Evolutionary conservation across 495 filamentous ascomycete species (phyloP).

Genomic region (Neurospora tetrasperma): DNA sequence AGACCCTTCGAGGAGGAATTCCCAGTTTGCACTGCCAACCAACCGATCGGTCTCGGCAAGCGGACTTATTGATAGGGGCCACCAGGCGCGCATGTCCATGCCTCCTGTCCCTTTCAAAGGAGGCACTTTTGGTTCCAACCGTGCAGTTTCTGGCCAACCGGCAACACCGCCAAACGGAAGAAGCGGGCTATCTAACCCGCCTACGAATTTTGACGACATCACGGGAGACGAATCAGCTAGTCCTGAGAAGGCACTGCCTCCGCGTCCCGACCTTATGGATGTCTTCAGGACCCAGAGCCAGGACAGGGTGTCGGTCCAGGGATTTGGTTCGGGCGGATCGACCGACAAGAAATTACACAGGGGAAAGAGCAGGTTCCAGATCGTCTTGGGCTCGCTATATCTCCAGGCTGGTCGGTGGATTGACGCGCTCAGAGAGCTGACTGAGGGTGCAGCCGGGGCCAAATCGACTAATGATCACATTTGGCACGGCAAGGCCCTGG

Average conservation of each 20-base stretch:
- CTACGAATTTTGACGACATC: constrained; percentile 66
- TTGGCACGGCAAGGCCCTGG: constrained; percentile 94
- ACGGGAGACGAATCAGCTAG: constrained; percentile 24
- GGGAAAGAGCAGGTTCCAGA: constrained; percentile 67
- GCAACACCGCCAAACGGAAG: constrained; percentile 41
- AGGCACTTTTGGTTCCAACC: constrained; percentile 26
- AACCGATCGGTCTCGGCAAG: constrained; percentile 41
- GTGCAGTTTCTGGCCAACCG: constrained; percentile 40
- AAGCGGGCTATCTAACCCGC: constrained; percentile 43
- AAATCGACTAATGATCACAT: constrained; percentile 79
- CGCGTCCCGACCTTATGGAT: constrained; percentile 26
- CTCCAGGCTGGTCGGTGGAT: constrained; percentile 81
- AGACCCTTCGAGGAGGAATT: constrained; percentile 37
- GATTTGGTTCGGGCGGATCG: constrained; percentile 62
- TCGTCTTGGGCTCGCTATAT: constrained; percentile 78
- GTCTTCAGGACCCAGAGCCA: constrained; percentile 45
- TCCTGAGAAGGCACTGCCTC: constrained; percentile 21
- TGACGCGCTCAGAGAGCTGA: constrained; percentile 78
- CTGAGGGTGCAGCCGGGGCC: constrained; percentile 66
- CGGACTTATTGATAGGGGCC: constrained; percentile 34
- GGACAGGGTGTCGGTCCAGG: constrained; percentile 74
- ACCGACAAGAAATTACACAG: constrained; percentile 72
- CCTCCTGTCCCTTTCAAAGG: constrained; percentile 40
- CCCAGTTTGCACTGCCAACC: constrained; percentile 37
- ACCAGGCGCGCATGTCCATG: constrained; percentile 66